Percentiles rank a stretch among this genome's conserved stretches.
Conservation (phyloP, 306 rosid species). For the Gastrolobium bilobum region DNA sequence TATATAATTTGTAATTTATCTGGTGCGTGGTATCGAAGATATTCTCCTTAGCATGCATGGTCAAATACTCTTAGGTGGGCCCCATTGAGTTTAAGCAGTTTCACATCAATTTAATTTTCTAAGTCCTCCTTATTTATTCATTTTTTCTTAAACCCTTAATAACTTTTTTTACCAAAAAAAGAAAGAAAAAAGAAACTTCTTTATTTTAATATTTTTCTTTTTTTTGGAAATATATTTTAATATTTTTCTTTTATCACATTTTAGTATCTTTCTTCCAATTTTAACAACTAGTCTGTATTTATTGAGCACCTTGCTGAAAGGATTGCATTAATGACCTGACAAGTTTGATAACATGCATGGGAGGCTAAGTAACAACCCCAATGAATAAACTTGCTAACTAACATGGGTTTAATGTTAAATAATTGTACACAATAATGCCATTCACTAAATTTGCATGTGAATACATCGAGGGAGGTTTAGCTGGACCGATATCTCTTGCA, state of each 20-base stretch:
- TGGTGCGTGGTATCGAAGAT: no score
- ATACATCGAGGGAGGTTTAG: conserved; percentile 19
- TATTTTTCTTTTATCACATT: background rate
- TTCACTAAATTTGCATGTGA: background rate
- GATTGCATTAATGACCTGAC: background rate
- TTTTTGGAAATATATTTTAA: no score
- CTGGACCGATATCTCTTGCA: background rate
- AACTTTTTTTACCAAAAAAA: no score
- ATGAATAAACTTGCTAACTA: background rate
- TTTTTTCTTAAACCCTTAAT: background rate
- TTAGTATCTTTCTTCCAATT: background rate
- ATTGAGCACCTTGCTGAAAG: background rate
- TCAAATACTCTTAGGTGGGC: conserved; percentile 42
- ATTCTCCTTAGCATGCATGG: conserved; percentile 7
- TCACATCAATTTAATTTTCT: conserved; percentile 34
- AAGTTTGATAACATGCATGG: background rate
- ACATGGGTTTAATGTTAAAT: background rate
- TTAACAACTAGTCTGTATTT: background rate
- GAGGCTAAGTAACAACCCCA: background rate
- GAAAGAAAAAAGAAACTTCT: background rate
- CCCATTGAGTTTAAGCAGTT: background rate
- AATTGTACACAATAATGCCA: background rate
- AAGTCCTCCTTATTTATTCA: background rate
- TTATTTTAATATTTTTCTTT: background rate
- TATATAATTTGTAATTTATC: no score